Base-by-base conservation (phyloP, 192 early-diverging fungal genomes). In the Coemansia sp. region DNA sequence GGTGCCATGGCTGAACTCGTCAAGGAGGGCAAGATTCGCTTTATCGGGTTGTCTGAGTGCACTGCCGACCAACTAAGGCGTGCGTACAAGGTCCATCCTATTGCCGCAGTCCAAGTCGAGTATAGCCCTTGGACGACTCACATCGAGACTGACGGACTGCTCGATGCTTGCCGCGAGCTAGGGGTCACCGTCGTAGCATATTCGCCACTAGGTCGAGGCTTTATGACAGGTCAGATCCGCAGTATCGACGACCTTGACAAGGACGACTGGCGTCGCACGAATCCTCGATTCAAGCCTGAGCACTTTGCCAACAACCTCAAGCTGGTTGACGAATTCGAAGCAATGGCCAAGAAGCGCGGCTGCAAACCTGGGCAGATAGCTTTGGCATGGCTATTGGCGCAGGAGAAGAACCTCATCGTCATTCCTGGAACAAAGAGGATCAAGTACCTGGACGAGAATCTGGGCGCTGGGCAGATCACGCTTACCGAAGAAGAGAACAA, bases 121-220 rank as follows among this genome's bases (percentile, higher is more conserved):
- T 80, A 80, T 60, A 80, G 84, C 44, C 82, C 89, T 3, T 85
- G 90, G 81, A 78, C 86, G 7, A 74, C 80, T 10, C 78, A 87
- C 41, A 87, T 90, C n/a, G 88, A 91, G 73, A 85, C 72, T 3
- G 84, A 89, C 49, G 91, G 88, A 1, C 61, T 92, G 27, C 83
- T 92, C 20, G 82, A 87, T 32, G 73, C 87, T 15, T 92, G 91
- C 70, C 85, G 89, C 55, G 89, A 91, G 67, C 84, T 93, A 3
- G 89, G 90, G 38, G 80, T 94, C 44, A 89, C 84, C 15, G 69
- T 91, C 10, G 77, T 95, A 20, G 89, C 94, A 1, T 89, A 91
- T 59, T 88, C 89, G 7, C 90, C 90, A 3, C 65, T 93, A 5
- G 91, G 89, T 2, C 84, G 87, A 53, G 93, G 93, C 4, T 86